Conservation (phyloP, 768 basidiomycete species). For the Fomitopsis pulvina region DNA sequence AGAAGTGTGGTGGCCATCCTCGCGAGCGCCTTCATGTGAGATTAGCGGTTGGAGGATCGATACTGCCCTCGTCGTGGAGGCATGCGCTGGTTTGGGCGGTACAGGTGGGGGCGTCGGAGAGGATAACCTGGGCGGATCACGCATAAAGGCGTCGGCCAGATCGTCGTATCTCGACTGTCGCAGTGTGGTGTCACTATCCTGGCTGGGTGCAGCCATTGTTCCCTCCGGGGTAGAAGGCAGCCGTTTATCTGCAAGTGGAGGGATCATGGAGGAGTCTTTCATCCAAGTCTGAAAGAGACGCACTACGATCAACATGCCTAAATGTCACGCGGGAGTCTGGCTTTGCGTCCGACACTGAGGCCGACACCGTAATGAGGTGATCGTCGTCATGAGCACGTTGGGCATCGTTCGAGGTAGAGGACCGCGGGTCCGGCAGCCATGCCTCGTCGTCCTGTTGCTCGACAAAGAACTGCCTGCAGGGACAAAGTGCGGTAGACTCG, state of each 20-base stretch:
- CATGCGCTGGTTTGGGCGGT: slow-evolving; percentile 10
- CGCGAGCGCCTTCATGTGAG: slow-evolving; percentile 2
- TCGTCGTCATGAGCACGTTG: background rate
- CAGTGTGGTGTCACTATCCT: background rate
- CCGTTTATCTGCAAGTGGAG: background rate
- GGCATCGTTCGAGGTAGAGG: background rate
- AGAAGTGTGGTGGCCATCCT: background rate
- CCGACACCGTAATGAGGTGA: background rate
- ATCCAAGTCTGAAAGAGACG: background rate
- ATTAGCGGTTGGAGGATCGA: slow-evolving; percentile 10
- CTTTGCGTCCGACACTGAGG: background rate
- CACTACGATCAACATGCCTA: background rate
- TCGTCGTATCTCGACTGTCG: slow-evolving; percentile 2
- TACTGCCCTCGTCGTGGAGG: slow-evolving; percentile 9
- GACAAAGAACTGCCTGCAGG: background rate
- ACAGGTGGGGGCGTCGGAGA: slow-evolving; percentile 10
- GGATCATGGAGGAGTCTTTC: background rate
- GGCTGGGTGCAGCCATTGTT: background rate
- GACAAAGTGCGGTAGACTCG: background rate
- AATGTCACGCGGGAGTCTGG: background rate
- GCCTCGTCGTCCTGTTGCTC: background rate
- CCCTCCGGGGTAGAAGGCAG: background rate
- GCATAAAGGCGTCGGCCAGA: background rate
- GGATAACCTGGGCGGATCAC: background rate
- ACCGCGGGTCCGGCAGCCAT: background rate